Evolutionary conservation across 345 rosid species (phyloP).

Genomic region (Triadica sebifera): DNA sequence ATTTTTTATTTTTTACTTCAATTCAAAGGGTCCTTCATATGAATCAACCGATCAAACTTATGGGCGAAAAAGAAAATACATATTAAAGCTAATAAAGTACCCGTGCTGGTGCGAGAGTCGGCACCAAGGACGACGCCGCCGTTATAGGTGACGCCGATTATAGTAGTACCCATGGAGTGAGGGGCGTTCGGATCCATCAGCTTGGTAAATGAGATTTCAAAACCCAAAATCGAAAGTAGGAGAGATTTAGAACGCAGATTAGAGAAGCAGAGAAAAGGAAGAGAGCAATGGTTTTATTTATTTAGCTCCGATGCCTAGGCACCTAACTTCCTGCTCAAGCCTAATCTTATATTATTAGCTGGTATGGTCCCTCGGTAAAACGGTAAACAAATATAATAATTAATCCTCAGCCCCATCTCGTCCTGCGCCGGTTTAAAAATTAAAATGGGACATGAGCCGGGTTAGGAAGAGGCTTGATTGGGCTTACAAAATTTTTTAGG

Average conservation of each 20-base stretch:
- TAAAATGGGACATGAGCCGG: too few relatives aligned
- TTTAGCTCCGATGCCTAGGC: not conserved
- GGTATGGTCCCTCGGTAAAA: too few relatives aligned
- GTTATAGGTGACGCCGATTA: constrained; percentile 93
- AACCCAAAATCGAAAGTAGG: too few relatives aligned
- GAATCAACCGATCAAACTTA: not conserved
- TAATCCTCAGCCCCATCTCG: too few relatives aligned
- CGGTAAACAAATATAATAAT: too few relatives aligned
- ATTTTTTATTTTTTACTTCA: not conserved
- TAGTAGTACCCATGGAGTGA: constrained; percentile 98
- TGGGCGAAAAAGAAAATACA: constrained; percentile 6
- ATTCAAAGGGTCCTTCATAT: not conserved
- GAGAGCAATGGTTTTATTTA: not conserved
- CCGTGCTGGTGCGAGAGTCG: constrained; percentile 99
- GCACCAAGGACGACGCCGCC: constrained; percentile 99
- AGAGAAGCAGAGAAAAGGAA: not conserved
- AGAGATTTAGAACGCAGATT: not conserved
- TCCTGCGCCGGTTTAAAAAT: too few relatives aligned
- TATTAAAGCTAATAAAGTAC: constrained; percentile 29
- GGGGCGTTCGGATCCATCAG: constrained; percentile 49
- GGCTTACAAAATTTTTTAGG: too few relatives aligned
- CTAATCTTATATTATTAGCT: not conserved
- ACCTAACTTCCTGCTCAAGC: constrained; percentile 15
- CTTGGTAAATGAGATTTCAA: not conserved
- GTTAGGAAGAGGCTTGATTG: too few relatives aligned